Conservation (phyloP, 441 rosid genomes). For the Adansonia grandidieri region DNA sequence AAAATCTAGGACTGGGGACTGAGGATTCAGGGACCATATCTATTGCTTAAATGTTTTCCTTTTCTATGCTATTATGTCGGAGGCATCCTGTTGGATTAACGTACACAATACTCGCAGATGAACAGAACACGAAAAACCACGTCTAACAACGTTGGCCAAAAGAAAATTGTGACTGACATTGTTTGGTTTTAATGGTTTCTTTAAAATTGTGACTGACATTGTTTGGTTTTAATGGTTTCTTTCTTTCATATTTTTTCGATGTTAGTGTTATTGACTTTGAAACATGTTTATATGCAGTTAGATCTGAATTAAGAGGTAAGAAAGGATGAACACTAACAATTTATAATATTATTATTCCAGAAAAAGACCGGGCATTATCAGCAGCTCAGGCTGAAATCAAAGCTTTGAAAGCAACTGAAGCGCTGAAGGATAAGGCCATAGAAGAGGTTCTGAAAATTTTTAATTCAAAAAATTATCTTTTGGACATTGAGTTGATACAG, state of each 20-base stretch:
- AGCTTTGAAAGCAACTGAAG: slow-evolving; percentile 67
- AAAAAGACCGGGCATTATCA: slow-evolving; percentile 60
- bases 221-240: background rate
- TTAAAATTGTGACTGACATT: background rate
- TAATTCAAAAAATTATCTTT: background rate
- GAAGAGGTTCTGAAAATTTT: slow-evolving; percentile 57
- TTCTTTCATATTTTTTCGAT: background rate
- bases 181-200: too few relatives aligned
- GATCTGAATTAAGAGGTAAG: background rate
- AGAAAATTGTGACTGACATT: background rate
- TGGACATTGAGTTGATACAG: background rate
- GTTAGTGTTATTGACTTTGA: background rate
- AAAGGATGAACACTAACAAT: background rate
- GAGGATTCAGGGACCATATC: background rate
- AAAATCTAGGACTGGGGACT: background rate
- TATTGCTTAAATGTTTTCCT: background rate
- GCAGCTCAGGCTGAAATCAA: slow-evolving; percentile 64
- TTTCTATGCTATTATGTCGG: background rate
- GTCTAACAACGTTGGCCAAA: background rate
- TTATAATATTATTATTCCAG: slow-evolving; percentile 40
- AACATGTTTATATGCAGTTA: background rate
- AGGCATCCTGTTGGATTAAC: background rate
- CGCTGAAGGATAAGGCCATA: slow-evolving; percentile 64
- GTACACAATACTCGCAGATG: background rate
- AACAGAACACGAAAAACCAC: background rate